phyloP scores from a whole-genome alignment of 306 rosid species.

The Medicago ruthenica region DNA sequence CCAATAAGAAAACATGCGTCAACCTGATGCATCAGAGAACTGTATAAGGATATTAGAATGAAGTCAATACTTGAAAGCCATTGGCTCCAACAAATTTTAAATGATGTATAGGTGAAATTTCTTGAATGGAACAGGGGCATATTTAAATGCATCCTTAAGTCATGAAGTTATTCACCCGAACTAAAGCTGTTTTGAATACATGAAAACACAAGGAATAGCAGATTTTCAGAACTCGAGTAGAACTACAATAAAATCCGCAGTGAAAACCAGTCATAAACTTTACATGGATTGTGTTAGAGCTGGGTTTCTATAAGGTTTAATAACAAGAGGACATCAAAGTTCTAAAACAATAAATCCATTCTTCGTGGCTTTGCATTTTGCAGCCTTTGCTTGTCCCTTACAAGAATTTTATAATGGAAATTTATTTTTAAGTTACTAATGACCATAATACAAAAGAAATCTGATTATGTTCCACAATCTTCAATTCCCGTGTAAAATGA shows the following conservation, averaged over 20 bases:
- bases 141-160: neutral
- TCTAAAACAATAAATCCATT: constrained; percentile 14
- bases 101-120: constrained; percentile 17
- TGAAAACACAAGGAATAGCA: neutral
- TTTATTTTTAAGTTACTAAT: neutral
- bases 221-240: constrained; percentile 22
- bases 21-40: constrained; percentile 26
- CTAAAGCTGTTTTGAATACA: neutral
- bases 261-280: constrained; percentile 17
- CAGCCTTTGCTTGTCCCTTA: constrained; percentile 18
- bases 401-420: neutral
- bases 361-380: constrained; percentile 5
- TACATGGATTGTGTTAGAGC: constrained; percentile 14
- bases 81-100: constrained; percentile 26
- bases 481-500: constrained; percentile 1
- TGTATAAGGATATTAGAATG: constrained; percentile 20
- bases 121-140: neutral
- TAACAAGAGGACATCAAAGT: constrained; percentile 7
- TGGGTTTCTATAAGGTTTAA: constrained; percentile 1
- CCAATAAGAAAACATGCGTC: constrained; percentile 19
- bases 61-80: constrained; percentile 27
- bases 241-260: constrained; percentile 7
- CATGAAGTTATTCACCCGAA: neutral
- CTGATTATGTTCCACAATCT: constrained; percentile 1
- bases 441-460: constrained; percentile 3